These are phyloP conservation scores for Scedosporium aurantiacum DNA, from an alignment of 2,329 filamentous ascomycete species.

Conservation along the genomic window DNA sequence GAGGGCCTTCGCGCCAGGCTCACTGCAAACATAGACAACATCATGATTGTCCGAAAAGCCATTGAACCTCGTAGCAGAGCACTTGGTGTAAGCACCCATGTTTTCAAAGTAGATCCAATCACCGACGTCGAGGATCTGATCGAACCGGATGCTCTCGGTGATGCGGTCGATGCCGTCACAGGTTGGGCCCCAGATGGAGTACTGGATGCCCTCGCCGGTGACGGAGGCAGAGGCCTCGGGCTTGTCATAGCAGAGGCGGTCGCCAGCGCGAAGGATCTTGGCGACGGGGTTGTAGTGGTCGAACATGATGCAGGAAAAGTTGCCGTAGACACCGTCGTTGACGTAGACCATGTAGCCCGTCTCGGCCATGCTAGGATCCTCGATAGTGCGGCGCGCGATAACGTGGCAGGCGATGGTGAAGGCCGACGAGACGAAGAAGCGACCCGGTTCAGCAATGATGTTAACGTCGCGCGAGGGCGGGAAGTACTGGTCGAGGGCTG, in stretches of 20 bases:
- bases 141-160: slow-evolving; percentile 66
- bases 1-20: slow-evolving; percentile 72
- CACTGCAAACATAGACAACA: slow-evolving; percentile 88
- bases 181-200: slow-evolving; percentile 96
- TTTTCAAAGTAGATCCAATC: slow-evolving; percentile 99
- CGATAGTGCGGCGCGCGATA: slow-evolving; percentile 84
- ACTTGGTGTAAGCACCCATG: slow-evolving; percentile 98
- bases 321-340: slow-evolving; percentile 96
- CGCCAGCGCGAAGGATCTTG: slow-evolving; percentile 59
- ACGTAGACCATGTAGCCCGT: slow-evolving; percentile 93
- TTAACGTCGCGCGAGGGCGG: slow-evolving; percentile 59
- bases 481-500: slow-evolving; percentile 79
- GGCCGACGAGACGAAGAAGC: slow-evolving; percentile 87
- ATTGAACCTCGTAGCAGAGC: slow-evolving; percentile 95
- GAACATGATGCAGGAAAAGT: slow-evolving; percentile 99
- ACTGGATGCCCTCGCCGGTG: slow-evolving; percentile 52
- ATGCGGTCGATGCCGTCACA: slow-evolving; percentile 98
- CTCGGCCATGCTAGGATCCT: slow-evolving; percentile 52
- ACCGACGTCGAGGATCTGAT: slow-evolving; percentile 72
- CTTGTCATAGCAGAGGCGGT: slow-evolving; percentile 48
- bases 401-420: slow-evolving; percentile 94
- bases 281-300: slow-evolving; percentile 90
- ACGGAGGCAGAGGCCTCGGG: slow-evolving; percentile 11
- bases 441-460: slow-evolving; percentile 90
- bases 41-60: slow-evolving; percentile 90